Percentiles rank a stretch among this genome's conserved stretches.
Conservation (phyloP, 2,329 filamentous ascomycete genomes). For the Coniosporium tulheliwenetii region DNA sequence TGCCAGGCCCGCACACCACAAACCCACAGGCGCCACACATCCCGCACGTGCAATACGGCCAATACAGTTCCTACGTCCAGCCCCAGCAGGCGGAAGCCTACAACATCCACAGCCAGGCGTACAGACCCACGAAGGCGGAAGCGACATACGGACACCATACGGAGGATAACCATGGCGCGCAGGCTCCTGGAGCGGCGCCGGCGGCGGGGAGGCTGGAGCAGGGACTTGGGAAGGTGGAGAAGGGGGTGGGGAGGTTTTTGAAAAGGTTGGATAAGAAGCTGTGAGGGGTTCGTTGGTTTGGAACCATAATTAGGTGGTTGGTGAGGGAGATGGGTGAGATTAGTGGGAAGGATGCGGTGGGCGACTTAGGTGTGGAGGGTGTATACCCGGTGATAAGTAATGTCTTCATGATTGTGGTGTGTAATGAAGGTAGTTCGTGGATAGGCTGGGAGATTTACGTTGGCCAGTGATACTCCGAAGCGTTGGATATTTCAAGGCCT, state of each 20-base stretch:
- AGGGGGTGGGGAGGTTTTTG: slow-evolving; percentile 54
- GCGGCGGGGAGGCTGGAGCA: slow-evolving; percentile 5
- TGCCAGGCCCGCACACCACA: not conserved
- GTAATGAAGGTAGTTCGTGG: no score
- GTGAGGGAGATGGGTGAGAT: no score
- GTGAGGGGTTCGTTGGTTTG: no score
- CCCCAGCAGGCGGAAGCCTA: slow-evolving; percentile 27
- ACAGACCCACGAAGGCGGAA: slow-evolving; percentile 52
- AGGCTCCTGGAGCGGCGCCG: slow-evolving; percentile 16
- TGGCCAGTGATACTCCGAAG: no score
- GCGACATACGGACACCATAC: slow-evolving; percentile 7
- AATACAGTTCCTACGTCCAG: slow-evolving; percentile 12
- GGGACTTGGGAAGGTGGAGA: slow-evolving; percentile 50
- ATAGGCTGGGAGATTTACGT: no score
- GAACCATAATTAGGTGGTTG: no score
- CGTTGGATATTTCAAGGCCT: no score
- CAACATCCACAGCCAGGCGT: slow-evolving; percentile 51
- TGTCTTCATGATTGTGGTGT: no score
- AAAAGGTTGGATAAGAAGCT: slow-evolving; percentile 58
- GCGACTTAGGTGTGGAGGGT: no score
- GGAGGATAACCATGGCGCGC: slow-evolving; percentile 10
- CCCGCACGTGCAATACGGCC: slow-evolving; percentile 9
- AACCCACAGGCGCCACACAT: slow-evolving; percentile 2
- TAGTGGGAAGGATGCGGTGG: no score
- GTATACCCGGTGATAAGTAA: no score